Conservation (phyloP, 2,329 filamentous ascomycete genomes). For the Sporothrix brasiliensis region DNA sequence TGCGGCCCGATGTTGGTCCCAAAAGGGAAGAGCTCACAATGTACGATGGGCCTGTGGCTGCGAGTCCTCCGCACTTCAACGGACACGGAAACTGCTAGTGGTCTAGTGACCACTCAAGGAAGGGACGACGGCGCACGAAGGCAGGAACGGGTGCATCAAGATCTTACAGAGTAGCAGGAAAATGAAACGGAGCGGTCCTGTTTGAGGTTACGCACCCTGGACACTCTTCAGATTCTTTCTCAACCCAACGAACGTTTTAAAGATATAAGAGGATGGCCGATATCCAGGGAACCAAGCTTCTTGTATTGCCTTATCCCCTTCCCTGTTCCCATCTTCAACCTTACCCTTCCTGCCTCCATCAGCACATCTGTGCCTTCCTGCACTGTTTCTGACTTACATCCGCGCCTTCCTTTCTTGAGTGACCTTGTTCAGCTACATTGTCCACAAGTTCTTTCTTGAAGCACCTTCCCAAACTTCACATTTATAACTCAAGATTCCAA, state of each 20-base stretch:
- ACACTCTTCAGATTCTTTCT: neutral
- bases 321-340: neutral
- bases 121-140: neutral
- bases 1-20: conserved; percentile 1
- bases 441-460: neutral
- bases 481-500: neutral
- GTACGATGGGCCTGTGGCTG: neutral
- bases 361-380: neutral
- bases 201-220: conserved; percentile 16
- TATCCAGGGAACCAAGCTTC: conserved; percentile 1
- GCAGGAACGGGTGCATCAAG: neutral
- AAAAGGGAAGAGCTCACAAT: conserved; percentile 11
- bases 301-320: neutral
- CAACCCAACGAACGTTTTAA: neutral
- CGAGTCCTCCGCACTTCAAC: conserved; percentile 10
- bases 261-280: neutral
- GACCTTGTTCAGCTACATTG: neutral
- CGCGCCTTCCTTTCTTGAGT: neutral
- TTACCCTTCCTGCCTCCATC: neutral
- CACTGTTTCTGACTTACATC: conserved; percentile 7
- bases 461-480: neutral
- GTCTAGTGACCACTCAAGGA: neutral
- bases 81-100: conserved; percentile 4
- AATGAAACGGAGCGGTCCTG: neutral
- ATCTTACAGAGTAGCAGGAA: neutral